Evolutionary conservation across 176 grass and related monocot species (phyloP), one percentile per base, ranked within the genome.

Genomic region (Triticum monococcum): DNA sequence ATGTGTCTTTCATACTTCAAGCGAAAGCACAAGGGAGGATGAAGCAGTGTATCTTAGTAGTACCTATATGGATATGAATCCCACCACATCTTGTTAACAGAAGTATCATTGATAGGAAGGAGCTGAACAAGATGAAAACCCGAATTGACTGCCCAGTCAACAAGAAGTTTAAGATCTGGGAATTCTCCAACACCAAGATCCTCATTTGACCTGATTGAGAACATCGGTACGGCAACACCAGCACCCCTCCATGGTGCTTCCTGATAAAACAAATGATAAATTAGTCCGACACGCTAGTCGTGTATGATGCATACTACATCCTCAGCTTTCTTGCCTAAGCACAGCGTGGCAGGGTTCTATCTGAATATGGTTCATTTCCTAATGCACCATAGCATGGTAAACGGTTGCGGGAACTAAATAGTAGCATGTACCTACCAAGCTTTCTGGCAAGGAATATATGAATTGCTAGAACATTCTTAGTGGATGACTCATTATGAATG

Each of bases 11-110:
- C n/a, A 2, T 68, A 77, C 38, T 88, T 30, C 33, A 71, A 72
- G 31, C 3, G 30, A 85, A 84, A 70, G 37, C 35, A 79, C 1
- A 40, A 23, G 31, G 32, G 32, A 77, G 57, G 16, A 43, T 69
- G 43, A 81, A 69, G 43, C 41, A 88, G 74, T 35, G 13, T 65
- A 84, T 83, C 66, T 79, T 79, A 73, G 22, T 40, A 13, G 1
- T 90, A 97, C 95, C 95, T 97, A 86, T 99, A 99, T 22, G 97
- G 97, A 86, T 99, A 99, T 48, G 97, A 99, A 91, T 99, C 97
- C 97, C 97, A 99, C 97, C 97, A 99, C 97, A 99, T 99, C 83
- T 60, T 75, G 79, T 99, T 69, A 82, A 99, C 94, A 73, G 97
- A 96, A 81, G 97, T 99, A 74, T 99, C 97, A 28, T 99, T 99